Evolutionary conservation across 2,329 filamentous ascomycete species (phyloP).

Genomic region (Alternaria brassicicola): DNA sequence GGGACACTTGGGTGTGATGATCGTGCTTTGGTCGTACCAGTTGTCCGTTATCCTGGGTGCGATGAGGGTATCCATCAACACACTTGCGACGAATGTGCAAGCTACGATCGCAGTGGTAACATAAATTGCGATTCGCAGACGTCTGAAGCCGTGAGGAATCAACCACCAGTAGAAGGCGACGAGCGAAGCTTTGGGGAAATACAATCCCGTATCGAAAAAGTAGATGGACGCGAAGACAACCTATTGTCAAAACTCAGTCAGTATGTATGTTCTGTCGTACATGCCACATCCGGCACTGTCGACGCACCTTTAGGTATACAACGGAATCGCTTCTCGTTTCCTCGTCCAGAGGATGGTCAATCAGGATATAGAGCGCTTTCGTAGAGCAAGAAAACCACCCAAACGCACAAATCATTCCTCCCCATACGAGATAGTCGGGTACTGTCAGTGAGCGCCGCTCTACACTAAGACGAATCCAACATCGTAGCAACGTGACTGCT

Average conservation of each 20-base stretch:
- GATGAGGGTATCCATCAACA: constrained; percentile 24
- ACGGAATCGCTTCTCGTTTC: constrained; percentile 24
- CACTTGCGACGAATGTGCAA: constrained; percentile 17
- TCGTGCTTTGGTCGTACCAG: constrained; percentile 13
- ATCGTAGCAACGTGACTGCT: constrained; percentile 22
- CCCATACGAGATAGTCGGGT: constrained; percentile 29
- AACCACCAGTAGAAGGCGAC: constrained; percentile 35
- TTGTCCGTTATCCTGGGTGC: constrained; percentile 23
- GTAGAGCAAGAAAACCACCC: constrained; percentile 28
- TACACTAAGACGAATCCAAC: constrained; percentile 21
- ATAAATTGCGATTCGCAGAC: constrained; percentile 26
- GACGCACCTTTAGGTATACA: constrained; percentile 21
- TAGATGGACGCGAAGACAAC: constrained; percentile 27
- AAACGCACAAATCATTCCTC: constrained; percentile 25
- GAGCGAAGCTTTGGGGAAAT: constrained; percentile 29
- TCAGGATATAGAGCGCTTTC: constrained; percentile 22
- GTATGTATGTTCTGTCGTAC: not conserved
- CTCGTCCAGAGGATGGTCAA: constrained; percentile 22
- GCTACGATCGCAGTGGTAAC: constrained; percentile 11
- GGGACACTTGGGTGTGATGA: not conserved
- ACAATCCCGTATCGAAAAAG: constrained; percentile 31
- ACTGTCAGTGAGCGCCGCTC: constrained; percentile 23
- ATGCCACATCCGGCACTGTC: not conserved
- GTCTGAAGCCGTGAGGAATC: constrained; percentile 25
- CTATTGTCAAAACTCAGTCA: constrained; percentile 3